Percentiles rank a stretch among this genome's conserved stretches.
phyloP scores from a whole-genome alignment of 2,329 filamentous ascomycete genomes.

The Clonostachys solani region DNA sequence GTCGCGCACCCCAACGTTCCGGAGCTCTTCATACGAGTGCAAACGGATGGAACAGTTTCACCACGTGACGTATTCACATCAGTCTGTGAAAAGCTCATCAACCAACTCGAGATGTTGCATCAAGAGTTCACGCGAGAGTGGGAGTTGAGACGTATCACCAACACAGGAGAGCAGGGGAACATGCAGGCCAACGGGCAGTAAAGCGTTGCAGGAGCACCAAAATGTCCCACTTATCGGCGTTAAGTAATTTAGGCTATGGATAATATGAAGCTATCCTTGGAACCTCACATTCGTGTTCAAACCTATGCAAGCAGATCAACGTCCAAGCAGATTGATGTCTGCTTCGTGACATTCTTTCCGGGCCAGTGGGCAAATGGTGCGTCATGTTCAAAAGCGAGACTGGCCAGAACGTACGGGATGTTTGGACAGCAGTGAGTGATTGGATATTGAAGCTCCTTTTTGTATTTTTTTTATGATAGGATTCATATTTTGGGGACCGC shows the following conservation, averaged over 20 bases:
- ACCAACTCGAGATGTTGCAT: conserved; percentile 73
- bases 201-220: not conserved
- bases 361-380: too few relatives aligned
- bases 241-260: not conserved
- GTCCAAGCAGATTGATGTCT: too few relatives aligned
- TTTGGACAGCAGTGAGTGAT: too few relatives aligned
- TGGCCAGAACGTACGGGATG: too few relatives aligned
- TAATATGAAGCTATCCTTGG: not conserved
- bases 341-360: too few relatives aligned
- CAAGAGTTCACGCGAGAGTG: conserved; percentile 91
- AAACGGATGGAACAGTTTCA: conserved; percentile 83
- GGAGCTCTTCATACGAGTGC: conserved; percentile 69
- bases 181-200: conserved; percentile 29
- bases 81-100: conserved; percentile 77
- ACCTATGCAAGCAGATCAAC: not conserved
- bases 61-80: conserved; percentile 85
- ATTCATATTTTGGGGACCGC: too few relatives aligned
- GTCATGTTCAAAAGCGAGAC: too few relatives aligned
- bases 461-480: too few relatives aligned
- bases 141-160: conserved; percentile 82
- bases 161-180: conserved; percentile 53
- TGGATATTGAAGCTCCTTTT: too few relatives aligned
- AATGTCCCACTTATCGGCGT: not conserved
- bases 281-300: not conserved
- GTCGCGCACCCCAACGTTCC: conserved; percentile 59